Evolutionary conservation across 805 yeast species (phyloP), one percentile per base, ranked within the genome.

Genomic region (Metschnikowia anglica): DNA sequence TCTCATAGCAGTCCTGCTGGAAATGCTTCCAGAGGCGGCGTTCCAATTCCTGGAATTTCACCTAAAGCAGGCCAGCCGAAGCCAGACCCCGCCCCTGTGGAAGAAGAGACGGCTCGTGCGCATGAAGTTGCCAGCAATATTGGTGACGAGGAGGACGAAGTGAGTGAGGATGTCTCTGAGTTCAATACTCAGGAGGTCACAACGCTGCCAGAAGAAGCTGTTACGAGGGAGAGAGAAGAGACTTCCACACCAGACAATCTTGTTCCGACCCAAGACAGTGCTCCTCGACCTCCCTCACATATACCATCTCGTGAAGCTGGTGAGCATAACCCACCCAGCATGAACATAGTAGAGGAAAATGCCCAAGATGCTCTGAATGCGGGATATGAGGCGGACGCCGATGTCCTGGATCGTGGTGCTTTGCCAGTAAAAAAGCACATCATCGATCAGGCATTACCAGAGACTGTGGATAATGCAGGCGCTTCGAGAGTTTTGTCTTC

Each of bases 341-440:
- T 41, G 45, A 36, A 20, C 15, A 42, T 42, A 13, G 41, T 37
- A 23, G 28, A 37, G 9, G 41, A 42, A 2, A 33, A 4, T 16
- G 24, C 17, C 12, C 46, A 27, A 10, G 66, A 57, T 1, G 43
- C 54, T 3, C 63, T 59, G 35, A 68, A 67, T 8, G 76, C 87
- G 1, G 88, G 88, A 0, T 82, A 82, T 54, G 88, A 84, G 43
- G 88, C 88, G 0, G 89, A 84, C 55, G 85, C 78, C 36, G 74
- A 70, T 39, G 49, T 62, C 10, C 66, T 72, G 12, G 73, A 65
- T 46, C 56, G 55, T 15, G 52, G 53, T 5, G 43, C 34, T 2
- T 32, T 43, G 25, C 21, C 37, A 5, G 37, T 13, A 12, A 30
- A 19, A 23, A 36, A 41, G 11, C 16, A 33, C 10, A 19, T 2